phyloP scores from a whole-genome alignment of 106 monocot species.

The Gastrodia elata region DNA sequence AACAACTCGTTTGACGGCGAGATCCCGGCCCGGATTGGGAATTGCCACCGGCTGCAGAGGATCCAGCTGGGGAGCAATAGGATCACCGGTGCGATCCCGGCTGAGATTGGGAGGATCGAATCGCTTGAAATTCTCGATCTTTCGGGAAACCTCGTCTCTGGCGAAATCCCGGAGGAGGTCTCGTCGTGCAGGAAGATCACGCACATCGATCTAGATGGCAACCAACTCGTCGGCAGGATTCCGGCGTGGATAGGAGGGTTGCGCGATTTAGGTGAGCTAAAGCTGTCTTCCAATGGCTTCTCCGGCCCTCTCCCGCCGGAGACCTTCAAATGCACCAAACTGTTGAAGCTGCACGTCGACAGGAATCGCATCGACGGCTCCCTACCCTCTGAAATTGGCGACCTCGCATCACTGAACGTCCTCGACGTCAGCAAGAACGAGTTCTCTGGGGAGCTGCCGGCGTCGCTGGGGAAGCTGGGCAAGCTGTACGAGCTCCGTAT shows the following conservation, averaged over 20 bases:
- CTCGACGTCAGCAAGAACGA: constrained; percentile 52
- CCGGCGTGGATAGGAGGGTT: constrained; percentile 70
- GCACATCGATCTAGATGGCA: constrained; percentile 54
- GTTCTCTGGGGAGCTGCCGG: constrained; percentile 63
- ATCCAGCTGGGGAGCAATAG: constrained; percentile 71
- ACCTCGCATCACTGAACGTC: constrained; percentile 45
- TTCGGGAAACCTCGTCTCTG: constrained; percentile 49
- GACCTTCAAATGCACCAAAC: constrained; percentile 61
- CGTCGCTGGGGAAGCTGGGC: constrained; percentile 43
- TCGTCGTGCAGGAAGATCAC: constrained; percentile 46
- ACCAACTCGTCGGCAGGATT: constrained; percentile 40
- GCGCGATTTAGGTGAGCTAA: constrained; percentile 59
- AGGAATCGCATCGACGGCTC: constrained; percentile 33
- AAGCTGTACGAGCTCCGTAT: constrained; percentile 72
- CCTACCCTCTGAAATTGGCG: constrained; percentile 38
- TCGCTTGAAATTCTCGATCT: constrained; percentile 59
- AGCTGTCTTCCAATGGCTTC: constrained; percentile 59
- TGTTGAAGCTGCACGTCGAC: constrained; percentile 58
- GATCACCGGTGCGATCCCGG: constrained; percentile 53
- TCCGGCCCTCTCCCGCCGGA: constrained; percentile 41
- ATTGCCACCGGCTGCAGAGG: constrained; percentile 54
- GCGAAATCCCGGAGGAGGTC: constrained; percentile 64
- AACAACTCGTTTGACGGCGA: constrained; percentile 63
- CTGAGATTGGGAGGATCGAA: constrained; percentile 31
- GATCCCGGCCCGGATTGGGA: constrained; percentile 59